Evolutionary conservation across 441 rosid species (phyloP).

Genomic region (Croton setiger): DNA sequence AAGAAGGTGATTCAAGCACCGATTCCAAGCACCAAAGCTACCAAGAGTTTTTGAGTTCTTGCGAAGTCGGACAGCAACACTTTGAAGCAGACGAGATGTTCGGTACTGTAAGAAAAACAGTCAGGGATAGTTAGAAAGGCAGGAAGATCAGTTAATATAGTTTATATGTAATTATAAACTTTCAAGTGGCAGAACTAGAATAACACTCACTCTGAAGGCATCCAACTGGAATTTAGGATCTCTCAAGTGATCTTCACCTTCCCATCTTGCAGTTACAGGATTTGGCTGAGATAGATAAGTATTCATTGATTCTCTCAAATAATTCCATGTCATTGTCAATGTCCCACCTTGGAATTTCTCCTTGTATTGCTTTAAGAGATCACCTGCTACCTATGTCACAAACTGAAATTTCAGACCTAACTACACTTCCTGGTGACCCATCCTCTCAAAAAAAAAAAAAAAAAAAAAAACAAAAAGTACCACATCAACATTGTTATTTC

Average conservation of each 20-base stretch:
- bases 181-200: slow-evolving; percentile 12
- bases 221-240: slow-evolving; percentile 94
- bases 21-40: slow-evolving; percentile 92
- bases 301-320: slow-evolving; percentile 92
- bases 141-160: neutral
- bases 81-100: slow-evolving; percentile 91
- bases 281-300: slow-evolving; percentile 89
- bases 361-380: slow-evolving; percentile 83
- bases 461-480: neutral
- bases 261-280: slow-evolving; percentile 95
- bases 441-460: too few species aligned
- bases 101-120: slow-evolving; percentile 61
- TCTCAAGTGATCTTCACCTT: slow-evolving; percentile 82
- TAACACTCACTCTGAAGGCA: slow-evolving; percentile 81
- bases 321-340: slow-evolving; percentile 89
- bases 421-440: neutral
- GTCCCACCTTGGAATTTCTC: slow-evolving; percentile 96
- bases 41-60: slow-evolving; percentile 86
- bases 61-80: slow-evolving; percentile 68
- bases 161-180: neutral
- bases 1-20: slow-evolving; percentile 97
- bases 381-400: slow-evolving; percentile 75
- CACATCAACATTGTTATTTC: neutral
- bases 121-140: neutral
- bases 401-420: slow-evolving; percentile 13